Conservation (phyloP, 176 grass and related monocot genomes). For the Rhynchospora pubera region DNA sequence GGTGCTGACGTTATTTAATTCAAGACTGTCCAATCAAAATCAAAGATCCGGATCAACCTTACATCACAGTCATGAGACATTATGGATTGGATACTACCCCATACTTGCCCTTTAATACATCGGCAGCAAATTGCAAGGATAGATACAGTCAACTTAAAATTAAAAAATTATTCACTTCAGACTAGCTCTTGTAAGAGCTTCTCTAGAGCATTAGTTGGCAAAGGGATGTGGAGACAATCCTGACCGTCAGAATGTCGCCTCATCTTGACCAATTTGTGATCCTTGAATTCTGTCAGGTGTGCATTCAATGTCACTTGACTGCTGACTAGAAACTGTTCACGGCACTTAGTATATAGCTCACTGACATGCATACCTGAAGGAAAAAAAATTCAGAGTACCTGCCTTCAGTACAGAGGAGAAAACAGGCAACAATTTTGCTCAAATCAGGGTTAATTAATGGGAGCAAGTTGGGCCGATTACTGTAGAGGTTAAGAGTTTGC, state of each 20-base stretch:
- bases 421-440: not conserved
- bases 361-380: constrained; percentile 72
- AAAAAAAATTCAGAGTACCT: not conserved
- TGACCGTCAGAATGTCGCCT: constrained; percentile 82
- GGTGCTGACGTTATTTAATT: not conserved
- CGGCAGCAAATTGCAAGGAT: not conserved
- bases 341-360: constrained; percentile 82
- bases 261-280: constrained; percentile 78
- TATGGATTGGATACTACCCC: not conserved
- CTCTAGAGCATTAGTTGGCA: constrained; percentile 59
- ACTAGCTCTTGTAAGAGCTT: constrained; percentile 63
- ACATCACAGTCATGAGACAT: not conserved
- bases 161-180: constrained; percentile 27
- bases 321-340: constrained; percentile 81
- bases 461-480: not conserved
- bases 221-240: constrained; percentile 82
- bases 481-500: not conserved
- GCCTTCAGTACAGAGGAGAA: not conserved
- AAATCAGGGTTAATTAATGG: not conserved
- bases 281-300: constrained; percentile 94
- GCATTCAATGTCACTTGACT: constrained; percentile 89
- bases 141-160: not conserved
- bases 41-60: not conserved
- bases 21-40: not conserved
- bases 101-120: not conserved